phyloP scores from a whole-genome alignment of 371 early-diverging fungal genomes.

The Fennellomyces sp. region DNA sequence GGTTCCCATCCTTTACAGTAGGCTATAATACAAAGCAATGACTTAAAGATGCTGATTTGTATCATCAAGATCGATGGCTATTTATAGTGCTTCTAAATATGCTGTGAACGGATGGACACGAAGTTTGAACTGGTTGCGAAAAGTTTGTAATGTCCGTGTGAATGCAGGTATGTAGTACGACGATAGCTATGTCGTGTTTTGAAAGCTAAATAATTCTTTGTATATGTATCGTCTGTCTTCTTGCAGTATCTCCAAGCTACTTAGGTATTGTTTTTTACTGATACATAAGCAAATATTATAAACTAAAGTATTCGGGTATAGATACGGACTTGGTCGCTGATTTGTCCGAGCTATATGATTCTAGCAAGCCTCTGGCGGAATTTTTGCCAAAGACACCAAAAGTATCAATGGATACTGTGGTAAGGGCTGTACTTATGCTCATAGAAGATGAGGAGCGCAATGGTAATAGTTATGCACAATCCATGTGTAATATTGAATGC shows the following conservation, averaged over 20 bases:
- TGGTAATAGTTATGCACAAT: too few relatives aligned
- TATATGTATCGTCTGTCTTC: too few relatives aligned
- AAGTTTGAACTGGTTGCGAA: constrained; percentile 7
- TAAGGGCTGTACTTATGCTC: constrained; percentile 48
- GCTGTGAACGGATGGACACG: constrained; percentile 28
- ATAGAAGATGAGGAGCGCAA: constrained; percentile 41
- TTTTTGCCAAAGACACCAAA: constrained; percentile 13
- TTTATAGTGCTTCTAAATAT: constrained; percentile 18
- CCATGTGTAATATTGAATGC: too few relatives aligned
- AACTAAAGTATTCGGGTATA: too few relatives aligned
- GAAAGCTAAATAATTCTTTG: too few relatives aligned
- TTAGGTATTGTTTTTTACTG: constrained; percentile 27
- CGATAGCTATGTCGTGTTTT: too few relatives aligned
- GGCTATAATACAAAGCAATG: not conserved
- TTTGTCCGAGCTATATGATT: too few relatives aligned
- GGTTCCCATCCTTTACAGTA: not conserved
- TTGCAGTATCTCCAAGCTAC: constrained; percentile 14
- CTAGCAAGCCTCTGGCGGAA: too few relatives aligned
- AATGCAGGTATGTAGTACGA: too few relatives aligned
- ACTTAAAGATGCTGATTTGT: constrained; percentile 1
- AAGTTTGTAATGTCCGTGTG: constrained; percentile 22
- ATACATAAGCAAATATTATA: too few relatives aligned
- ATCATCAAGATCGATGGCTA: constrained; percentile 4
- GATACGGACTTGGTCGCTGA: too few relatives aligned
- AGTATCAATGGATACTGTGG: constrained; percentile 42